A percentile compares a stretch with the other conserved stretches of the same genome.
Conservation (phyloP, 176 grass and related monocot genomes). For the Triticum dicoccoides region DNA sequence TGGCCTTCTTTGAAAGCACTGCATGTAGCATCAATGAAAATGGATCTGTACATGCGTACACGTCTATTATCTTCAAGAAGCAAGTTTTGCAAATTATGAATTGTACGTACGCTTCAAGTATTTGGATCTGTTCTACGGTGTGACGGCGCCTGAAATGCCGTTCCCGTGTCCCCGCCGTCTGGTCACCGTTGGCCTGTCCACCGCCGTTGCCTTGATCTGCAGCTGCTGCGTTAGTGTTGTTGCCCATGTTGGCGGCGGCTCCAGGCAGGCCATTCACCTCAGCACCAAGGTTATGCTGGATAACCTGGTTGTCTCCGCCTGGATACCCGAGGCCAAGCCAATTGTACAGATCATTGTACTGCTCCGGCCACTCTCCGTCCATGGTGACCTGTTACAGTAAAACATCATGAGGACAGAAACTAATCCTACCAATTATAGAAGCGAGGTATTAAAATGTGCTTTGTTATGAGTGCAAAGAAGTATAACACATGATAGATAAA, state of each 20-base stretch:
- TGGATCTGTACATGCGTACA: background rate
- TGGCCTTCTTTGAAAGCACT: background rate
- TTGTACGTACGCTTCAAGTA: conserved; percentile 30
- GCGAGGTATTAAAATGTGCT: background rate
- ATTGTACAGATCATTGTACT: background rate
- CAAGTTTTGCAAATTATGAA: background rate
- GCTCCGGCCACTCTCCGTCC: background rate
- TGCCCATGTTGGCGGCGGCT: background rate
- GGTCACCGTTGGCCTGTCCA: background rate
- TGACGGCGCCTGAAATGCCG: background rate
- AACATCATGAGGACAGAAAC: background rate
- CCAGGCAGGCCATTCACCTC: background rate
- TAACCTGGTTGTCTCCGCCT: background rate
- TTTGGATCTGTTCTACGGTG: background rate
- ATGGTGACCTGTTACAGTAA: background rate
- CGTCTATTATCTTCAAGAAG: no score
- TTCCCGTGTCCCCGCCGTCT: background rate
- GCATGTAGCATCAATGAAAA: background rate
- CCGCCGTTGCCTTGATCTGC: background rate
- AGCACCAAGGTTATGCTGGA: background rate
- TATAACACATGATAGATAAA: background rate
- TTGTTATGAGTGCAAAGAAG: background rate
- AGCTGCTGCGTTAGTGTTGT: background rate
- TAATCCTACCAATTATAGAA: background rate
- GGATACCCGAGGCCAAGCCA: background rate